These are phyloP conservation scores for Solanum etuberosum DNA, from an alignment of 257 asterid genomes.

Conservation along the genomic window DNA sequence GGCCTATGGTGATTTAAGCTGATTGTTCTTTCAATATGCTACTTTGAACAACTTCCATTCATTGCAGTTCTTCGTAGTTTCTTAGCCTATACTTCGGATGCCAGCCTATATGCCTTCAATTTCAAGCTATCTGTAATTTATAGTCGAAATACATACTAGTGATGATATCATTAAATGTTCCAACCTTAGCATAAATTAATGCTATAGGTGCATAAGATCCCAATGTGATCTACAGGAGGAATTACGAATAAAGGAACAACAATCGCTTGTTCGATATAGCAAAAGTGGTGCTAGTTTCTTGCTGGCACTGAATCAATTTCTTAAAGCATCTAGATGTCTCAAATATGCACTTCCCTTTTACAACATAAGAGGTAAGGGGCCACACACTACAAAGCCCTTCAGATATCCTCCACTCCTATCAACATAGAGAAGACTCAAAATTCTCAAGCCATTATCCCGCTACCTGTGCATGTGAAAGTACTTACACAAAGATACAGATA, in stretches of 20 bases:
- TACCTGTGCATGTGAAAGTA: background rate
- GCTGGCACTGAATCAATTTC: background rate
- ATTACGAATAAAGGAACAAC: background rate
- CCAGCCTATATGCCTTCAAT: background rate
- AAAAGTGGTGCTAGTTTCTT: background rate
- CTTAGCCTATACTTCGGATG: background rate
- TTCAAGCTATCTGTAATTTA: background rate
- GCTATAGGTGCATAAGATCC: background rate
- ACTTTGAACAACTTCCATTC: background rate
- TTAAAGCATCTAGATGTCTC: background rate
- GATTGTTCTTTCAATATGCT: constrained; percentile 1
- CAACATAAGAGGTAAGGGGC: background rate
- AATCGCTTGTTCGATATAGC: background rate
- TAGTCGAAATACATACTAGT: background rate
- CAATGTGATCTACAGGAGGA: background rate
- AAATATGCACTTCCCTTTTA: background rate
- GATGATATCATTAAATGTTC: background rate
- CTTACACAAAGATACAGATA: background rate
- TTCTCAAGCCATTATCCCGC: background rate
- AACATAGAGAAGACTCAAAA: background rate
- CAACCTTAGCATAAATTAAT: background rate
- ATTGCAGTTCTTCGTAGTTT: background rate
- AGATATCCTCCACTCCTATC: background rate
- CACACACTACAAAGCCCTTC: background rate
- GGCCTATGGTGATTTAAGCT: background rate